phyloP scores from a whole-genome alignment of 108 stramenopile species.

The Fragilaria crotonensis region DNA sequence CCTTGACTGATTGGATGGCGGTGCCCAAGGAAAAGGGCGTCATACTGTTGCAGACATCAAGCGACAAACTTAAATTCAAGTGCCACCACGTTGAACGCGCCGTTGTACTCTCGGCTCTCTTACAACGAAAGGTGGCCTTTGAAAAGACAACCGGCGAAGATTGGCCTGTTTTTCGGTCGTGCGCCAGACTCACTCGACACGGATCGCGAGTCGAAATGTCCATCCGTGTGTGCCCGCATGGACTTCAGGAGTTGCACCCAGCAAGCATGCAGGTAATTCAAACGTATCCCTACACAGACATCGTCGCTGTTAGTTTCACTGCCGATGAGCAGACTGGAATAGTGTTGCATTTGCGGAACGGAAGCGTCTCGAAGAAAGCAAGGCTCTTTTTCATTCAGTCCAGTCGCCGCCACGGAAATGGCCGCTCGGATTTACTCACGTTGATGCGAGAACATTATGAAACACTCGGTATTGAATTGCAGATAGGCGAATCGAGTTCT shows the following conservation, averaged over 20 bases:
- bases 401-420: conserved; percentile 4
- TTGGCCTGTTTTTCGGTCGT: not conserved
- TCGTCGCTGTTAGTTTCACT: conserved; percentile 29
- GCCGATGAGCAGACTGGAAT: conserved; percentile 39
- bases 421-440: conserved; percentile 28
- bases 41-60: conserved; percentile 34
- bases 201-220: conserved; percentile 22
- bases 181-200: conserved; percentile 36
- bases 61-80: conserved; percentile 56
- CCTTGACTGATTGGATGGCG: conserved; percentile 30
- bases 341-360: conserved; percentile 21
- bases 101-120: conserved; percentile 29
- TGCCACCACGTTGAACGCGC: conserved; percentile 34
- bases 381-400: conserved; percentile 33
- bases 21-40: conserved; percentile 28
- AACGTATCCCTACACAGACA: conserved; percentile 36
- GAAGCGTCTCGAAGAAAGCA: conserved; percentile 2
- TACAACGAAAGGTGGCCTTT: conserved; percentile 22
- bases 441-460: conserved; percentile 22
- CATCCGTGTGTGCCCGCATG: conserved; percentile 34
- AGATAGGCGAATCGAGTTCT: conserved; percentile 25
- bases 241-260: conserved; percentile 33
- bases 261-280: conserved; percentile 18
- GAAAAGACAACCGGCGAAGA: not conserved
- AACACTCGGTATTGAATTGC: conserved; percentile 25